These are phyloP conservation scores for Calonectria henricotiae DNA, from an alignment of 2,329 filamentous ascomycete genomes.

Conservation along the genomic window DNA sequence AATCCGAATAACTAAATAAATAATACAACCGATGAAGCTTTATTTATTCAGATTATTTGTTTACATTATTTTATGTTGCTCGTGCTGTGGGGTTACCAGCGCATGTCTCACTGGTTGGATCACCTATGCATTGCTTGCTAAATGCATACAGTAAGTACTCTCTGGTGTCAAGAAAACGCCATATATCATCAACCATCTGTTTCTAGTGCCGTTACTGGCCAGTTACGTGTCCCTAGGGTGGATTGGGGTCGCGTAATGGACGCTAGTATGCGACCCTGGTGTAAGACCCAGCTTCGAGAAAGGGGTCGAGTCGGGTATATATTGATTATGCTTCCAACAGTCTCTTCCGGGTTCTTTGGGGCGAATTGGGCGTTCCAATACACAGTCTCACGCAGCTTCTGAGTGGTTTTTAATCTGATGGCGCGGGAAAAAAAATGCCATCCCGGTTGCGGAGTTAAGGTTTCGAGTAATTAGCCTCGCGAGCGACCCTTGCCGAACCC, in stretches of 20 bases:
- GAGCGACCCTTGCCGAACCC: slow-evolving; percentile 12
- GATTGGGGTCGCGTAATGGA: slow-evolving; percentile 8
- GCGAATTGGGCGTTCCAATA: not conserved
- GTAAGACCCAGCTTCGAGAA: slow-evolving; percentile 3
- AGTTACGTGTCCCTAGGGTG: slow-evolving; percentile 7
- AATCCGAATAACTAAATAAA: too few species aligned
- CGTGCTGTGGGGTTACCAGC: not conserved
- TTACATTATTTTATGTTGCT: not conserved
- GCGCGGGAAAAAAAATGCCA: not conserved
- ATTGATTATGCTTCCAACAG: not conserved
- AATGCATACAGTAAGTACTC: not conserved
- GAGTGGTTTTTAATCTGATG: not conserved
- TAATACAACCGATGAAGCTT: not conserved
- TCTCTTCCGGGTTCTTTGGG: not conserved
- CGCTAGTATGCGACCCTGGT: slow-evolving; percentile 14
- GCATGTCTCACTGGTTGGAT: not conserved
- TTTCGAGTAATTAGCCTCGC: slow-evolving; percentile 18
- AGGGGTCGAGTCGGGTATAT: not conserved
- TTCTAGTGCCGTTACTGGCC: not conserved
- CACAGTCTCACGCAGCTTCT: not conserved
- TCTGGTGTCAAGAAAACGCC: slow-evolving; percentile 1
- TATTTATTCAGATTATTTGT: not conserved
- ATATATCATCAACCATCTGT: slow-evolving; percentile 1
- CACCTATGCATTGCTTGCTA: slow-evolving; percentile 5
- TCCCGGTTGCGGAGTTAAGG: slow-evolving; percentile 13